A percentile compares a stretch with the other conserved stretches of the same genome.
Conservation (phyloP, 768 basidiomycete species). For the Kwoniella europaea region DNA sequence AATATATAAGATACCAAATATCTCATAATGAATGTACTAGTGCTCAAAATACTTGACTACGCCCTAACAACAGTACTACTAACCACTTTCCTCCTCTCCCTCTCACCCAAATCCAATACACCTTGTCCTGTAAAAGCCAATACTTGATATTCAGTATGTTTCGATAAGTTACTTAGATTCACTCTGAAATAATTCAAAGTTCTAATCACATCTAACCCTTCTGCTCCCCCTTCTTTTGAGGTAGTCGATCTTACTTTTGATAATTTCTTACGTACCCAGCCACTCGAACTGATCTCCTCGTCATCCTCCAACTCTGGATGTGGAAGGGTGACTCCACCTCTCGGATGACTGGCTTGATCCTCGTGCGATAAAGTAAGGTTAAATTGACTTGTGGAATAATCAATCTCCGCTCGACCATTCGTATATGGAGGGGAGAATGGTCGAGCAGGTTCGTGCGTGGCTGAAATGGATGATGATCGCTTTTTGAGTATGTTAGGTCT, state of each 20-base stretch:
- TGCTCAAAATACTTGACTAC: not conserved
- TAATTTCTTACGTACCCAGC: slow-evolving; percentile 50
- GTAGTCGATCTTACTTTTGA: not conserved
- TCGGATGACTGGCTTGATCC: not conserved
- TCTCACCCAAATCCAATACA: slow-evolving; percentile 67
- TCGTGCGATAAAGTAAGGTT: not conserved
- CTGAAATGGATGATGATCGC: slow-evolving; percentile 14
- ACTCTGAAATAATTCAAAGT: slow-evolving; percentile 62
- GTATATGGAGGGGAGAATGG: slow-evolving; percentile 43
- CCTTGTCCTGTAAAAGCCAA: slow-evolving; percentile 76
- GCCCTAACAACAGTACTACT: slow-evolving; percentile 41
- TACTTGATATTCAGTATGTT: slow-evolving; percentile 73
- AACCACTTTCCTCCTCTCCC: slow-evolving; percentile 63
- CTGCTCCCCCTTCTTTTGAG: not conserved
- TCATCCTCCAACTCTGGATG: slow-evolving; percentile 22
- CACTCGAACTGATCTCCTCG: slow-evolving; percentile 35
- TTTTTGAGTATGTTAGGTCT: slow-evolving; percentile 7
- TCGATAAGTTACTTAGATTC: slow-evolving; percentile 61
- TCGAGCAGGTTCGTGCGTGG: slow-evolving; percentile 37
- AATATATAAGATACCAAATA: too few species aligned
- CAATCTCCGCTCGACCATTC: slow-evolving; percentile 39
- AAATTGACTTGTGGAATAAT: slow-evolving; percentile 10
- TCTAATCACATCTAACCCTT: slow-evolving; percentile 19
- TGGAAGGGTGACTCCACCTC: not conserved
- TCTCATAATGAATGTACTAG: too few species aligned